A percentile compares a stretch with the other conserved stretches of the same genome.
Conservation (phyloP, 768 basidiomycete genomes). For the Leccinum subgranulosum region DNA sequence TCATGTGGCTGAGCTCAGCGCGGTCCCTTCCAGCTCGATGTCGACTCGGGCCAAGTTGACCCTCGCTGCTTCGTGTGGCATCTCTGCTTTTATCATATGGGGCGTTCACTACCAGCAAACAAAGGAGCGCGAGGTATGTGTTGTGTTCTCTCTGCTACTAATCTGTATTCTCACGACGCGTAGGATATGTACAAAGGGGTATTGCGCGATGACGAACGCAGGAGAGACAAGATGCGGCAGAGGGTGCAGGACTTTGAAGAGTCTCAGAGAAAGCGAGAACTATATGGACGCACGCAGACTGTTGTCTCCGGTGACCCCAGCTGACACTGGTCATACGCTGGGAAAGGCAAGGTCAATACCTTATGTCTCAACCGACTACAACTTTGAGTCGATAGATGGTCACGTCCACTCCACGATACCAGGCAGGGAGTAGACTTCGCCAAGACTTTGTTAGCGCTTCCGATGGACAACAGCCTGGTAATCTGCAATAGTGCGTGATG, state of each 20-base stretch:
- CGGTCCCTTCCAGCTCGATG: constrained; percentile 33
- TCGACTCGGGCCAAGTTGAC: constrained; percentile 73
- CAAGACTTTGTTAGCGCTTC: neutral
- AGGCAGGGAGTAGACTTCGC: neutral
- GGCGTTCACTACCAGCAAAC: constrained; percentile 86
- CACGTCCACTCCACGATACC: neutral
- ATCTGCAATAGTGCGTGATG: constrained; percentile 15
- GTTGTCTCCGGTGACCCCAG: constrained; percentile 19
- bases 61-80: constrained; percentile 58
- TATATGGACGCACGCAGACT: constrained; percentile 57
- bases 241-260: constrained; percentile 60
- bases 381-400: neutral
- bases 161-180: constrained; percentile 8
- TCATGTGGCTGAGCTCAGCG: constrained; percentile 16
- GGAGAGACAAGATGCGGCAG: constrained; percentile 65
- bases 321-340: neutral
- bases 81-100: constrained; percentile 75
- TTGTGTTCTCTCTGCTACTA: neutral
- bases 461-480: neutral
- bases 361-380: too few species aligned
- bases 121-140: constrained; percentile 71
- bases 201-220: constrained; percentile 80
- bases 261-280: constrained; percentile 59
- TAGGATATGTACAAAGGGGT: constrained; percentile 94
- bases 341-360: constrained; percentile 1